Base-by-base conservation (phyloP, 768 basidiomycete species). In the Floccularia luteovirens region DNA sequence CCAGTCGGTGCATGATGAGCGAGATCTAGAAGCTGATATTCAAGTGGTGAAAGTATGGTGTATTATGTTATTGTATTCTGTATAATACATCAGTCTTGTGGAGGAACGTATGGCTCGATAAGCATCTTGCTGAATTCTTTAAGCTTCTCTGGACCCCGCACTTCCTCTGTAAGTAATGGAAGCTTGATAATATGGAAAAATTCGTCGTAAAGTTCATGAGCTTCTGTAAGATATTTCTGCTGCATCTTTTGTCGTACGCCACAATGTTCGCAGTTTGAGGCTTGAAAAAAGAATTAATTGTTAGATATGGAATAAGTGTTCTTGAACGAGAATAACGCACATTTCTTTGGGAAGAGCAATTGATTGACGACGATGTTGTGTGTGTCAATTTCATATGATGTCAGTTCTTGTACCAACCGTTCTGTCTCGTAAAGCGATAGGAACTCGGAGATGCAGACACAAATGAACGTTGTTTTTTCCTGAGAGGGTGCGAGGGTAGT, bases 291-390 rank as follows among this genome's bases (percentile, higher is more conserved):
- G 32, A 25, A 21, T 32, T 40, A 42, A 24, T 25, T 39, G n/a
- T n/a, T 12, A 43, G 20, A 21, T 24, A 2, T 13, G 22, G 44
- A 36, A 22, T 4, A 25, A 42, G 21, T 21, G 24, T 20, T 35
- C 27, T 10, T 14, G 10, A 30, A 30, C 27, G 8, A 14, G 14
- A 23, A 14, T 24, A 36, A 66, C 83, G 44, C 54, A 91, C 92
- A 75, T 55, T 79, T 69, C 69, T 86, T 90, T 12, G 96, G 94
- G 72, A 90, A 98, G 24, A 99, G 66, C 3, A 99, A 68, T 62
- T 99, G 96, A 56, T 99, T 99, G 41, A 98, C 92, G 41, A 98
- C 90, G 53, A 99, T 98, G 58, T 94, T 93, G 62, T 99, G 96
- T 36, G 92, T 96, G 60, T 98, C 93, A 57, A 97, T 97, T 57